phyloP scores from a whole-genome alignment of 345 rosid species.

The Boechera stricta region DNA sequence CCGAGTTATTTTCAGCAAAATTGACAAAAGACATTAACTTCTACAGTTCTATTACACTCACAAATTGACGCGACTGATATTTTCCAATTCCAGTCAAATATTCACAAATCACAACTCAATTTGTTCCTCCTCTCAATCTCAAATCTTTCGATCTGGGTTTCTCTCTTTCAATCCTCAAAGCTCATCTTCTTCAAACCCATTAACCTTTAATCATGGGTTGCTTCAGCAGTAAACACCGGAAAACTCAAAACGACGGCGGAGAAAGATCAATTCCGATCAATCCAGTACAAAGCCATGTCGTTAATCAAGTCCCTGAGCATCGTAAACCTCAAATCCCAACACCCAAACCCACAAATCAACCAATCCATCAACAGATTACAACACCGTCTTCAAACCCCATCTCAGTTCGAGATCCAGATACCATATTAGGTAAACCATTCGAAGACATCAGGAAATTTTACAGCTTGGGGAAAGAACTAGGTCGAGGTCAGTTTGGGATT shows the following conservation, averaged over 20 bases:
- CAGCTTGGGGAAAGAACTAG: conserved; percentile 74
- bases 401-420: conserved; percentile 43
- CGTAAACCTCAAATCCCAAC: conserved; percentile 39
- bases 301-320: conserved; percentile 37
- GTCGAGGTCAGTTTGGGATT: conserved; percentile 89
- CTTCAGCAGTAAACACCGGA: conserved; percentile 52
- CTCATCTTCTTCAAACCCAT: background rate
- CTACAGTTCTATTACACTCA: background rate
- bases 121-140: conserved; percentile 1
- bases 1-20: background rate
- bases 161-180: conserved; percentile 3
- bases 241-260: conserved; percentile 41
- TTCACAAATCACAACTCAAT: conserved; percentile 8
- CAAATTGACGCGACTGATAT: conserved; percentile 16
- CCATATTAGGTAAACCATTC: conserved; percentile 70
- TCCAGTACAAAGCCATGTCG: conserved; percentile 41
- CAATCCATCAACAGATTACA: conserved; percentile 22
- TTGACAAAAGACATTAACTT: background rate
- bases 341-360: conserved; percentile 37
- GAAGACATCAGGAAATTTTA: conserved; percentile 66
- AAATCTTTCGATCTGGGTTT: conserved; percentile 1
- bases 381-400: conserved; percentile 29
- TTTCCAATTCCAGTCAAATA: conserved; percentile 32
- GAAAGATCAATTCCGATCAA: conserved; percentile 34
- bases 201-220: conserved; percentile 60